Base-by-base conservation (phyloP, 352 stramenopile genomes). In the Pythium apleroticum region DNA sequence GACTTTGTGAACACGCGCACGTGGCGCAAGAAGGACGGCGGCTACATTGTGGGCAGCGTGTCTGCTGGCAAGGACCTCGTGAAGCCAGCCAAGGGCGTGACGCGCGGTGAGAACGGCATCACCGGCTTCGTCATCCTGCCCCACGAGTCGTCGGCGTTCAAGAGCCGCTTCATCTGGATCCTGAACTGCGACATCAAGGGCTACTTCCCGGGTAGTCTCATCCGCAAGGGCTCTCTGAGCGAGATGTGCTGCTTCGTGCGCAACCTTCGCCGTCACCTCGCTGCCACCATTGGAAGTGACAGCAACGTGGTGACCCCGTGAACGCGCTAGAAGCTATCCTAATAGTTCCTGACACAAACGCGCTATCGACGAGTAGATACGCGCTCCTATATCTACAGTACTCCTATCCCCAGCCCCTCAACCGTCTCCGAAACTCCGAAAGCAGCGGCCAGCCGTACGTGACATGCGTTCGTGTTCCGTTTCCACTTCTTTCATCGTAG, bases 181-280 rank as follows among this genome's bases (percentile, higher is more conserved):
- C 56, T 93, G 6, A 93, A 93, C 74, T 88, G 81, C 65, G 84
- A 93, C 68, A 93, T 93, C 66, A 93, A 93, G 74, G 82, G 82
- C 15, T 93, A 89, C 72, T 93, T 93, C 63, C 84, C 84, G 11
- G 80, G 73, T 3, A 91, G 81, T 43, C 65, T 90, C 59, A 88
- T 93, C 65, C 81, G 78, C 70, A 93, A 93, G 66, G 84, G 84
- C 60, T 91, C 82, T 45, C 76, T 93, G 55, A 86, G 82, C 57
- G 84, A 93, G 57, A 78, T 90, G 48, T 80, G 74, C 56, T 91
- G 82, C 72, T 93, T 91, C 53, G 69, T 93, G 28, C 84, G 84
- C 66, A 93, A 93, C 59, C 62, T 93, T 70, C 84, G 84, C 33
- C 80, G 77, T 39, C 84, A 89, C 69, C 71, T 93, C 62, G 72